phyloP scores from a whole-genome alignment of 257 asterid species.

The Schizonepeta tenuifolia region DNA sequence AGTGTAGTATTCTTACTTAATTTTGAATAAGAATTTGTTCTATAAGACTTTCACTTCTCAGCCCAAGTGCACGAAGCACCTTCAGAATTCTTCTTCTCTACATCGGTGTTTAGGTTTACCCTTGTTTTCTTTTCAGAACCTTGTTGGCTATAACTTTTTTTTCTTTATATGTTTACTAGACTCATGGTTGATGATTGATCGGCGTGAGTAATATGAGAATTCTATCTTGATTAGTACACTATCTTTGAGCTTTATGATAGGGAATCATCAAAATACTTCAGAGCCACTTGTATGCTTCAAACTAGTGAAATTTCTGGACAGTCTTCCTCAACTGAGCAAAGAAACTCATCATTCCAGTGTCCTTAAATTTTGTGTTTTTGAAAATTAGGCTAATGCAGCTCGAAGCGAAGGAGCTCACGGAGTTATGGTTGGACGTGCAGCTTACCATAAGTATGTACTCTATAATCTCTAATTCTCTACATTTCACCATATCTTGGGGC shows the following conservation, averaged over 20 bases:
- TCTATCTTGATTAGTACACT: conserved; percentile 6
- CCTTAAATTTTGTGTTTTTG: conserved; percentile 20
- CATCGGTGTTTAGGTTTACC: neutral
- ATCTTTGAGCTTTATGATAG: conserved; percentile 17
- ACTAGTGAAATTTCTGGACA: neutral
- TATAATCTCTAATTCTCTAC: conserved; percentile 11
- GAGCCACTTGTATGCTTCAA: neutral
- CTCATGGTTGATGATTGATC: conserved; percentile 7
- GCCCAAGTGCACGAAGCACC: conserved; percentile 5
- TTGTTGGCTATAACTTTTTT: conserved; percentile 4
- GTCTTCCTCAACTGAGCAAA: conserved; percentile 15
- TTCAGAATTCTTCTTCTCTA: neutral
- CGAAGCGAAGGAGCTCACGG: conserved; percentile 87
- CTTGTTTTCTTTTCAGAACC: neutral
- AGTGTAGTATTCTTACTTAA: neutral
- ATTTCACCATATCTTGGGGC: neutral
- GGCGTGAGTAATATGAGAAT: neutral
- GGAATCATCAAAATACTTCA: neutral
- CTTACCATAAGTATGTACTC: conserved; percentile 63
- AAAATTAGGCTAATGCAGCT: conserved; percentile 73
- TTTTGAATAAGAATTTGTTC: conserved; percentile 2
- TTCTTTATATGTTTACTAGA: conserved; percentile 2
- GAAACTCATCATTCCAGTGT: conserved; percentile 24
- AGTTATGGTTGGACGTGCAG: conserved; percentile 96
- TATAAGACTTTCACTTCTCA: neutral